Evolutionary conservation across 2,329 filamentous ascomycete species (phyloP), one percentile per base, ranked within the genome.

Genomic region (Zarea fungicola): DNA sequence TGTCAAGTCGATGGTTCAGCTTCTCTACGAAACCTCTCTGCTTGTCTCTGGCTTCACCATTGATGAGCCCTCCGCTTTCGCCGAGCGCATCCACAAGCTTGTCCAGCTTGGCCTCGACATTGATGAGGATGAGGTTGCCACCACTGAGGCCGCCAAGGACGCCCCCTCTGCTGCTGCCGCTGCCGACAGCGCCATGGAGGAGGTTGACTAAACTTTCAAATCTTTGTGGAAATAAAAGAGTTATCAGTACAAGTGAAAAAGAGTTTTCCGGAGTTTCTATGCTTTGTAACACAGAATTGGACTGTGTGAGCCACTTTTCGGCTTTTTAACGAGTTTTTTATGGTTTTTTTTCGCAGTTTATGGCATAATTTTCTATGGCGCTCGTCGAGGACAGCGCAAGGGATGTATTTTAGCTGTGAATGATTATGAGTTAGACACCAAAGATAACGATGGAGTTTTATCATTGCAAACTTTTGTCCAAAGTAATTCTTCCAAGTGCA

Each of bases 21-120:
- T 99, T 49, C 86, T 99, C 62, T 99, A 93, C 76, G 93, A 99
- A 85, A 99, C 93, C 60, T 97, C 93, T 35, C 87, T 99, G 54
- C 83, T 99, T 53, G 93, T 97, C 66, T 97, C 93, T 62, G 93
- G 93, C 65, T 99, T 99, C 87, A 97, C 93, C 71, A 97, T 99
- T 63, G 93, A 99, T 54, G 93, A 99, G 83, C 93, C 93, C 57
- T 89, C 93, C 62, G 87, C 89, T 74, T 99, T 97, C 71, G 90
- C 93, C 58, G 91, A 96, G 82, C 92, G 93, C 71, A 97, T 99
- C 71, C 92, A 99, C 88, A 96, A 96, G 87, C 90, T 99, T 59
- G 91, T 99, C 58, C 95, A 92, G 61, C 85, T 99, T 55, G 93
- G 93, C 62, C 80, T 99, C 69, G 96, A 97, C 81, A 88, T 99